Base-by-base conservation (phyloP, 371 early-diverging fungal genomes). In the Batkoa obscura region DNA sequence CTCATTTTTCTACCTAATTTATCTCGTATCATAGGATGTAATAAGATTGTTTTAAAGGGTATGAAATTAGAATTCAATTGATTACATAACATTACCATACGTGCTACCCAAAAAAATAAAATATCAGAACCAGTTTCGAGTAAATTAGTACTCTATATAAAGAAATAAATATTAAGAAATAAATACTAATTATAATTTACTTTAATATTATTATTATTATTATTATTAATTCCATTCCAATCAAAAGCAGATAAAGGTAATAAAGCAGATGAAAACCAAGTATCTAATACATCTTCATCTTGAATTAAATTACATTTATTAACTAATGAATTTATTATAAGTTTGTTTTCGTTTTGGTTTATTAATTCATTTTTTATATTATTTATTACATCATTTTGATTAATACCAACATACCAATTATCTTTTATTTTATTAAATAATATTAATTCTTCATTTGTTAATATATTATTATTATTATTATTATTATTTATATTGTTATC, bases 81-180 rank as follows among this genome's bases (percentile, higher is more conserved):
- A 38, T 88, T 80, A 56, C 91, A 81, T 50, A 99, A 67, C 97
- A 99, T 98, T 2, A 89, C 90, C 99, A 99, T 99, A 51, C 99
- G 78, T 6, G 97, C 96, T 9, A 99, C 96, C 99, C 99, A 99
- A 66, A 99, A 99, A 74, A 99, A 99, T 49, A 99, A 67, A 64
- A 99, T 99, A 71, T 99, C 99, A 60, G 77, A 80, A 0, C 99
- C 99, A 31, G 99, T 98, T 68, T 99, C 99, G 63, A 99, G 77
- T 8, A 99, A 60, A 30, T 83, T 71, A 54, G 85, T 83, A 17
- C 97, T 96, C 23, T 23, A 23, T 23, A 23, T 23, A 23, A 66
- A 87, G 95, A 60, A 74, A 61, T 39, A 41, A 45, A 74, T 72
- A 62, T 8, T 53, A 12, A 67, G 75, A 49, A 65, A n/a, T 9